Percentiles rank a stretch among this genome's conserved stretches.
These are phyloP conservation scores for Lavandula angustifolia DNA, from an alignment of 257 asterid genomes.

Conservation along the genomic window DNA sequence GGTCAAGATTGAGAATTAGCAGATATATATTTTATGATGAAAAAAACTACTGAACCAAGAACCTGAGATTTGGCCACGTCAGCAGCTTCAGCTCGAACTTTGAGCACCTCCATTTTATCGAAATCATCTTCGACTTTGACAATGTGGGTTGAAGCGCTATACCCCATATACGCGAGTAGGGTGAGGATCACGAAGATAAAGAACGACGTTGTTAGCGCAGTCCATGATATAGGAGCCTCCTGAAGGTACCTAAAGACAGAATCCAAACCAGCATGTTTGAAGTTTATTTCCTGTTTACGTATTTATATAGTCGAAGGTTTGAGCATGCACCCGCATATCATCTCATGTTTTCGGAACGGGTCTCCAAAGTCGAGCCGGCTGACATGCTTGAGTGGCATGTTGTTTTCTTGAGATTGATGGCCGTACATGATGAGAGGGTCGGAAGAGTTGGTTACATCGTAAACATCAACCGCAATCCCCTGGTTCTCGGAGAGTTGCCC, in stretches of 20 bases:
- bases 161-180: constrained; percentile 63
- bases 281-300: background rate
- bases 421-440: constrained; percentile 81
- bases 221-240: constrained; percentile 69
- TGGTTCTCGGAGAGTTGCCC: constrained; percentile 92
- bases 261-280: constrained; percentile 18
- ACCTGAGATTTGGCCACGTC: constrained; percentile 97
- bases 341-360: constrained; percentile 84
- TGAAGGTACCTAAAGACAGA: constrained; percentile 62
- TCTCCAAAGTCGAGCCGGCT: constrained; percentile 89
- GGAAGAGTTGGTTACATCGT: constrained; percentile 76
- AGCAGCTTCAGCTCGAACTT: constrained; percentile 91
- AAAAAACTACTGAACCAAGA: constrained; percentile 13
- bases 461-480: constrained; percentile 76
- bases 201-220: constrained; percentile 56
- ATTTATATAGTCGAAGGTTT: background rate
- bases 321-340: constrained; percentile 75
- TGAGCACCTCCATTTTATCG: constrained; percentile 67
- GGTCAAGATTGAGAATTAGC: constrained; percentile 16
- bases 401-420: constrained; percentile 55
- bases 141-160: constrained; percentile 68
- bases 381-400: constrained; percentile 62
- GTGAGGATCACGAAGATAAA: constrained; percentile 54
- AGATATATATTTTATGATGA: constrained; percentile 2
- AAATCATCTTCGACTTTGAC: constrained; percentile 79